Evolutionary conservation across 2,329 filamentous ascomycete species (phyloP), one percentile per base, ranked within the genome.

Genomic region (Zopfia rhizophila): DNA sequence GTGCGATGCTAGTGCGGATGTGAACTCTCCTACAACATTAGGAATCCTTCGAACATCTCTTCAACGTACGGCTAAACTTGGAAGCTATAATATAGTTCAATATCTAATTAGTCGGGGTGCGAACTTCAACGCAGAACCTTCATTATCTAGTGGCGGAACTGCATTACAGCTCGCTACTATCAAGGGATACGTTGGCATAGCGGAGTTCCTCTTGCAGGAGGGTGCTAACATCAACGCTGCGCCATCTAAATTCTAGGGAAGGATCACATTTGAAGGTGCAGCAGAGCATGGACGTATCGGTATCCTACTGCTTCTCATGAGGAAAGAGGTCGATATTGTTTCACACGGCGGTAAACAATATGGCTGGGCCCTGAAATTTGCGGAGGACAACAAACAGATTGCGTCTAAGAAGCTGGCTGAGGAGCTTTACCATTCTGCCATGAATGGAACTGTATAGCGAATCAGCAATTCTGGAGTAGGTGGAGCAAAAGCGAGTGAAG

Each of bases 231-330:
- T 48, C 4, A 23, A 49, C 36, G 39, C 16, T 7, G 8, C 4
- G 3, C 53, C 60, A 18, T 17, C 14, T 7, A 7, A 29, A 0
- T 31, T 19, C 17, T n/a, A n/a, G n/a, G 65, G 65, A 18, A 45
- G 62, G 19, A 61, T 59, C 2, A 59, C 65, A 7, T 39, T 68
- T 4, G 51, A 61, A 44, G 62, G 56, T 7, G 62, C 65, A 3
- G 59, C 66, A 19, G 60, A 68, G 29, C 36, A 59, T 12, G 65
- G 64, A 13, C 58, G 59, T n/a, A 53, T 65, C 14, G 65, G 67
- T 31, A 59, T 62, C n/a, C n/a, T n/a, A n/a, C n/a, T n/a, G n/a
- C n/a, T n/a, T n/a, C n/a, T n/a, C n/a, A n/a, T n/a, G n/a, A n/a
- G n/a, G n/a, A n/a, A n/a, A n/a, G n/a, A n/a, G n/a, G n/a, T n/a